Evolutionary conservation across 2,329 filamentous ascomycete species (phyloP).

Genomic region (Dactylellina leptospora): DNA sequence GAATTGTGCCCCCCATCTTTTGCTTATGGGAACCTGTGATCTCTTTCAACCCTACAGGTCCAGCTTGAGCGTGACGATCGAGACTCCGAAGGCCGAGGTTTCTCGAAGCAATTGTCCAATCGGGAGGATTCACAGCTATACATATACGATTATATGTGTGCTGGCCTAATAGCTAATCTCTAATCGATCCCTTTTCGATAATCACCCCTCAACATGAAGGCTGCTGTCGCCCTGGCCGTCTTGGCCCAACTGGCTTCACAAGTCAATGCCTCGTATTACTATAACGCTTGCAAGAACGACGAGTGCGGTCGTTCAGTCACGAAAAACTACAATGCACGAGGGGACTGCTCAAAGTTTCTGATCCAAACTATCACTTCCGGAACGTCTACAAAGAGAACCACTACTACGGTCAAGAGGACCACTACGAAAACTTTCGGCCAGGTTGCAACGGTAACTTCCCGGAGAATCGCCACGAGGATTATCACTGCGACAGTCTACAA

Average conservation of each 20-base stretch:
- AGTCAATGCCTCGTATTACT: constrained; percentile 8
- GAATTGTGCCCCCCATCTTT: constrained; percentile 25
- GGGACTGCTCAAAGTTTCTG: constrained; percentile 18
- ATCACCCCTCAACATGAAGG: constrained; percentile 26
- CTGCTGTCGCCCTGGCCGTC: constrained; percentile 14
- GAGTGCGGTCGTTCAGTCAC: constrained; percentile 22
- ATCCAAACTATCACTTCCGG: constrained; percentile 14
- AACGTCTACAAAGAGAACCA: constrained; percentile 16
- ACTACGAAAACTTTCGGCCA: constrained; percentile 7
- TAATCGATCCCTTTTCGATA: constrained; percentile 35
- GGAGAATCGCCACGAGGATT: neutral
- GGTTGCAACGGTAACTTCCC: neutral
- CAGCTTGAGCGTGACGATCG: constrained; percentile 32
- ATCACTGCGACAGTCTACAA: neutral
- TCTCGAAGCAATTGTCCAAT: constrained; percentile 21
- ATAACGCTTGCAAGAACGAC: constrained; percentile 12
- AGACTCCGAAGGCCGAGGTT: constrained; percentile 25
- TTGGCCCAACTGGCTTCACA: constrained; percentile 22
- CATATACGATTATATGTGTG: constrained; percentile 27
- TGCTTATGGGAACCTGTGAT: neutral
- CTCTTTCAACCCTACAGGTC: constrained; percentile 32
- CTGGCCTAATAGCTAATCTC: constrained; percentile 34
- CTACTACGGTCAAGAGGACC: constrained; percentile 9
- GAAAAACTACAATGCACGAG: constrained; percentile 10
- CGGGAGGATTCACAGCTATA: constrained; percentile 23